Conservation (phyloP, 305 asterid species). For the Nicotiana rustica region DNA sequence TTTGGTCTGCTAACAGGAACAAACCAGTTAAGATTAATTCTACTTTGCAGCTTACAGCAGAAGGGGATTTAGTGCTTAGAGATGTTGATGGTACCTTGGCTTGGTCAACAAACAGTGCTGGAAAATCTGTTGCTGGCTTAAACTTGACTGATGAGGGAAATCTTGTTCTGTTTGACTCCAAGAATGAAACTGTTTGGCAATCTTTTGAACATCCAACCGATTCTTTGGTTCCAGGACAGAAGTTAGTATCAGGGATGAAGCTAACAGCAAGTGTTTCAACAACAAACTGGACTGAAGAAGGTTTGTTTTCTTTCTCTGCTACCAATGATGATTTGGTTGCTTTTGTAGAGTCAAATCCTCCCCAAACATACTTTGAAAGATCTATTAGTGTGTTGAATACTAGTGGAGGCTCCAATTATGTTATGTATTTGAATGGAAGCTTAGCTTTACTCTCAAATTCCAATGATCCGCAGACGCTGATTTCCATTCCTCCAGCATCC, state of each 20-base stretch:
- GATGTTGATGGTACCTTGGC: slow-evolving; percentile 30
- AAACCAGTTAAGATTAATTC: slow-evolving; percentile 11
- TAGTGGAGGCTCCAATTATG: slow-evolving; percentile 39
- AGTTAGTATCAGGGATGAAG: slow-evolving; percentile 28
- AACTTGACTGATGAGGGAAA: slow-evolving; percentile 32
- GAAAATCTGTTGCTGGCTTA: slow-evolving; percentile 10
- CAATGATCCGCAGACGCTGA: not conserved
- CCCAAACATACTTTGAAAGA: slow-evolving; percentile 36
- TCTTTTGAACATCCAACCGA: slow-evolving; percentile 40
- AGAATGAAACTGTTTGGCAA: slow-evolving; percentile 36
- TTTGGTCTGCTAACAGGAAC: slow-evolving; percentile 36
- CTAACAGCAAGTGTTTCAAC: slow-evolving; percentile 33
- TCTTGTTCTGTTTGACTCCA: slow-evolving; percentile 28
- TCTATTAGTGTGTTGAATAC: not conserved
- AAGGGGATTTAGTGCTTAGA: slow-evolving; percentile 19
- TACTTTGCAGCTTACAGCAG: slow-evolving; percentile 13
- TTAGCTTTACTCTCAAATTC: slow-evolving; percentile 39
- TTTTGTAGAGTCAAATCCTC: slow-evolving; percentile 38
- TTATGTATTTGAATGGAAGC: slow-evolving; percentile 49
- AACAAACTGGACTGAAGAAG: slow-evolving; percentile 31
- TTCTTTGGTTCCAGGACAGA: slow-evolving; percentile 35
- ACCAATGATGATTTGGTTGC: not conserved
- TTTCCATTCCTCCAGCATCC: not conserved
- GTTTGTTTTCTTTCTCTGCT: slow-evolving; percentile 20
- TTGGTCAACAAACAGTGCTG: slow-evolving; percentile 35